Base-by-base conservation (phyloP, 805 yeast species). In the Cyberlindnera bimundalis region DNA sequence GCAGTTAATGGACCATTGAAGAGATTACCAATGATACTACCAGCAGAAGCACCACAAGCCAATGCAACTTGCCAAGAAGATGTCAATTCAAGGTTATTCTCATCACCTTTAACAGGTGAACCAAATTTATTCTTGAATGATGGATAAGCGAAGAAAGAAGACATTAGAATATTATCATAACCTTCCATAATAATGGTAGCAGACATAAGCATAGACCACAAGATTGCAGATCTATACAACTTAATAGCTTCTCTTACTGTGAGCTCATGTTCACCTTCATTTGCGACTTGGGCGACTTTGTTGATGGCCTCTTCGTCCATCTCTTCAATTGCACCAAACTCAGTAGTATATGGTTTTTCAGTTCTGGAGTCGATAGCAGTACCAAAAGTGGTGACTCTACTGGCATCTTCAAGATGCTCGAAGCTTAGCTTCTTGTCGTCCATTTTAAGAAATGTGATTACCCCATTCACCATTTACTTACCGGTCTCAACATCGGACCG, bases 11-110 rank as follows among this genome's bases (percentile, higher is more conserved):
- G 50, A 34, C 53, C 54, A 25, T 46, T 48, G n/a, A 32, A 14
- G 26, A 48, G 12, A 12, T 41, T 59, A 53, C 70, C 70, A 30
- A 66, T 27, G 30, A 66, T 55, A 17, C 60, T 52, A 44, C 70
- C 65, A 29, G 49, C 59, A 21, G 58, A 47, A 5, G 61, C 51
- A 23, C 50, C 55, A 43, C 64, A 62, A 19, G 58, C 44, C 33
- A 71, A 55, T n/a, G 65, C 71, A 17, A 68, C 65, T 48, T 72
- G 77, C 76, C 75, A 71, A 12, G 58, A 53, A 16, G 70, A 66
- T 17, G 67, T 59, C 16, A 73, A 48, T 35, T 64, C 64, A 45
- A 60, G 66, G 24, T 49, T 44, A n/a, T 48, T 54, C 2, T 41
- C 52, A 25, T 54, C 58, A n/a, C 46, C 46, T 14, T 40, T 20